These are phyloP conservation scores for Phytopythium delawarense DNA, from an alignment of 352 stramenopile genomes.

Conservation along the genomic window DNA sequence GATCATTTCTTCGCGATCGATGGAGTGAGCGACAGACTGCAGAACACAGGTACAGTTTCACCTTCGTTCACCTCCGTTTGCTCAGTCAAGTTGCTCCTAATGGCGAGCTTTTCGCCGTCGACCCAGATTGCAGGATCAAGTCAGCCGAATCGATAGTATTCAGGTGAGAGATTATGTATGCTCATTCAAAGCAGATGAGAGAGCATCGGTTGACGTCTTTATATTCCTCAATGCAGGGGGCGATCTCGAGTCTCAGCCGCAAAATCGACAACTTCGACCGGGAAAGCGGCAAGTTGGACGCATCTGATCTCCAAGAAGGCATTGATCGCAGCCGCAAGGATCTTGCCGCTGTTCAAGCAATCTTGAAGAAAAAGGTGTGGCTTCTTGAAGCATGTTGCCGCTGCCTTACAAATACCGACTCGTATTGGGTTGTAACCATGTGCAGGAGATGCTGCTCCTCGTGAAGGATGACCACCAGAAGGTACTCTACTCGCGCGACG, in stretches of 20 bases:
- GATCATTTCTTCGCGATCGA: conserved; percentile 4
- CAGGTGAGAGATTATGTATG: background rate
- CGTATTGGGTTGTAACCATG: too few species aligned
- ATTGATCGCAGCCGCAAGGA: background rate
- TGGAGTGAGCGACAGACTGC: background rate
- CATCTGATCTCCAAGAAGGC: conserved; percentile 1
- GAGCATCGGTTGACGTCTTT: background rate
- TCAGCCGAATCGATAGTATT: background rate
- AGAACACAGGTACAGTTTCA: background rate
- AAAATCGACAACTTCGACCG: conserved; percentile 6
- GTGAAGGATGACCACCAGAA: background rate
- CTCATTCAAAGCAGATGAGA: background rate
- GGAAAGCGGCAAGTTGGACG: background rate
- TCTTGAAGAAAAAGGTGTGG: conserved; percentile 1
- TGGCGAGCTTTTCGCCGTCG: background rate
- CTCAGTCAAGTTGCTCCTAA: background rate
- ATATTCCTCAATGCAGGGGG: background rate
- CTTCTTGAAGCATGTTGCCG: background rate
- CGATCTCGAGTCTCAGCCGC: background rate
- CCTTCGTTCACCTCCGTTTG: background rate
- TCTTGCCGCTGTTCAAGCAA: background rate
- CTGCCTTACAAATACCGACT: background rate
- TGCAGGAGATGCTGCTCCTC: background rate
- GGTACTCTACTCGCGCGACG: background rate
- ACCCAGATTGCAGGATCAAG: background rate